These are phyloP conservation scores for Hyphopichia wangnamkhiaoensis DNA, from an alignment of 1,139 yeast genomes.

Conservation along the genomic window DNA sequence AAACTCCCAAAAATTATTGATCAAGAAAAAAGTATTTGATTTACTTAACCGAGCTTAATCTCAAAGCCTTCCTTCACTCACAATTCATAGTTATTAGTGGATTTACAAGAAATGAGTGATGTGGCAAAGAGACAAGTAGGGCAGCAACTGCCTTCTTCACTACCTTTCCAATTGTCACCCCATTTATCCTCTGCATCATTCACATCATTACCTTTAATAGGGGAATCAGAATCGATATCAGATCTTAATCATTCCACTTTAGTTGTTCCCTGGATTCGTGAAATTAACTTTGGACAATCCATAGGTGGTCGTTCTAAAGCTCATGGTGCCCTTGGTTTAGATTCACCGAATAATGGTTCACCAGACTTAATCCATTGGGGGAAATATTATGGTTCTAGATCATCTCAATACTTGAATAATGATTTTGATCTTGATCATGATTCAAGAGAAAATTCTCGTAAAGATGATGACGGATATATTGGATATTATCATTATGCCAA, in stretches of 20 bases:
- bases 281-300: conserved; percentile 29
- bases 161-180: conserved; percentile 7
- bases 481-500: conserved; percentile 44
- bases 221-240: background rate
- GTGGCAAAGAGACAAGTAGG: conserved; percentile 7
- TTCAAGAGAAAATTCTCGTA: conserved; percentile 8
- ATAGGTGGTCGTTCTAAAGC: conserved; percentile 23
- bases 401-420: conserved; percentile 28
- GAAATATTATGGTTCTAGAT: conserved; percentile 33
- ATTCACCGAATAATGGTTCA: conserved; percentile 27
- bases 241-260: no score
- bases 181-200: conserved; percentile 7
- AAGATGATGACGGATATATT: conserved; percentile 42
- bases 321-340: conserved; percentile 18
- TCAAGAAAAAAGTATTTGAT: no score
- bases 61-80: no score
- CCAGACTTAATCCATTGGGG: conserved; percentile 46
- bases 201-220: conserved; percentile 1
- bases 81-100: no score
- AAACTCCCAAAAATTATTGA: no score
- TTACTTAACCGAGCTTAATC: no score
- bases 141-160: conserved; percentile 10
- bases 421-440: conserved; percentile 22
- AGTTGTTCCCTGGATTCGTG: conserved; percentile 24
- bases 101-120: no score